These are phyloP conservation scores for Trichoderma sp. DNA, from an alignment of 2,329 filamentous ascomycete species.

Conservation along the genomic window DNA sequence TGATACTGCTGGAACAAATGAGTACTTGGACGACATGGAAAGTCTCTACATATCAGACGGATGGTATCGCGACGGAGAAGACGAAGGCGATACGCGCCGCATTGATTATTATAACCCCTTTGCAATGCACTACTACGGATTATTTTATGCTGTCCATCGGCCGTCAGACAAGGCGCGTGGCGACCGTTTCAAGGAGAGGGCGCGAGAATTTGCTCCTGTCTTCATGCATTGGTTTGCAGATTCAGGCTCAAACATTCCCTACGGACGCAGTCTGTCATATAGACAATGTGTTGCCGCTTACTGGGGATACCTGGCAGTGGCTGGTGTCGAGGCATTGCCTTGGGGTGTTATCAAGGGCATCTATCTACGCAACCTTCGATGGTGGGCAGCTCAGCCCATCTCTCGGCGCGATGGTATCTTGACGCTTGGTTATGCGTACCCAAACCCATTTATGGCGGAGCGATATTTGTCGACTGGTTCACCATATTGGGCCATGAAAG, in stretches of 20 bases:
- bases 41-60: neutral
- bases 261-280: conserved; percentile 9
- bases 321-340: conserved; percentile 10
- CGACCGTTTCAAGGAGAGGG: neutral
- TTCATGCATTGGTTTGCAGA: neutral
- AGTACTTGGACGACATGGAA: neutral
- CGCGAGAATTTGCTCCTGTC: neutral
- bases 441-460: neutral
- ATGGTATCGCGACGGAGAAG: neutral
- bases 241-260: neutral
- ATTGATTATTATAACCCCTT: neutral
- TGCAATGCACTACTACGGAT: neutral
- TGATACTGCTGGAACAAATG: neutral
- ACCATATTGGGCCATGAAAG: neutral
- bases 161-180: neutral
- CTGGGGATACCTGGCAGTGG: conserved; percentile 16
- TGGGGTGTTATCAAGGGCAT: conserved; percentile 20
- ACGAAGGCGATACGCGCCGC: neutral
- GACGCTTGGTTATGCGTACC: neutral
- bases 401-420: neutral
- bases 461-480: neutral
- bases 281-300: conserved; percentile 18
- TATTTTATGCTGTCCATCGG: neutral
- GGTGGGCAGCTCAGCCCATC: conserved; percentile 11
- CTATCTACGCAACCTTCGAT: conserved; percentile 17